Evolutionary conservation across 2,329 filamentous ascomycete genomes (phyloP), one percentile per base, ranked within the genome.

Genomic region (Sporothrix pseudoabietina): DNA sequence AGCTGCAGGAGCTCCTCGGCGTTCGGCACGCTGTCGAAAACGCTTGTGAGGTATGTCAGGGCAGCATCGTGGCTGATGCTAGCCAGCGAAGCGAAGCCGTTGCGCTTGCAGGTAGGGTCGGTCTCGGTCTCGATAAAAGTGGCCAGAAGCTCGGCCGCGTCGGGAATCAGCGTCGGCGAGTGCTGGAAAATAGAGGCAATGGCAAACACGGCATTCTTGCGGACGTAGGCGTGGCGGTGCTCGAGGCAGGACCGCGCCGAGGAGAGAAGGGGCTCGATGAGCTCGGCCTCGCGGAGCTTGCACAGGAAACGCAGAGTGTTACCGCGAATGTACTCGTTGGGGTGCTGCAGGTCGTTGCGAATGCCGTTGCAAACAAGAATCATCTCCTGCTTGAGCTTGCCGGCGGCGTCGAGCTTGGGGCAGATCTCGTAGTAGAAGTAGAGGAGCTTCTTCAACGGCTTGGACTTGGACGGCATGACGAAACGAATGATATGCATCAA

Each of bases 401-500:
- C 96, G 80, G 87, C 91, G 71, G 91, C 87, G 83, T 99, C 96
- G 74, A 94, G 90, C 85, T 99, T 99, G 55, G 95, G 96, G 82
- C 96, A 98, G 81, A 98, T 96, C 84, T 99, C 96, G 82, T 98
- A 98, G 86, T 99, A 99, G 83, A 99, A 96, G 85, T 99, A 99
- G 72, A 99, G 89, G 75, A 99, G 88, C 86, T 99, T 99, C 89
- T 99, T 99, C 79, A 99, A 86, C 57, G 92, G 86, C 85, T 99
- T 99, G 83, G 92, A 94, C 86, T 97, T 98, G 76, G 94, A 97
- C 16, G 96, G 96, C 96, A 99, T 99, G 79, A 99, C 94, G 82
- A 99, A 99, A 82, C 96, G 94, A 82, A 99, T 99, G 80, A 99
- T 99, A 85, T 98, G 96, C 96, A 99, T 99, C 78, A 99, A 90